These are phyloP conservation scores for Simplicillium aogashimaense DNA, from an alignment of 2,329 filamentous ascomycete genomes.

Conservation along the genomic window DNA sequence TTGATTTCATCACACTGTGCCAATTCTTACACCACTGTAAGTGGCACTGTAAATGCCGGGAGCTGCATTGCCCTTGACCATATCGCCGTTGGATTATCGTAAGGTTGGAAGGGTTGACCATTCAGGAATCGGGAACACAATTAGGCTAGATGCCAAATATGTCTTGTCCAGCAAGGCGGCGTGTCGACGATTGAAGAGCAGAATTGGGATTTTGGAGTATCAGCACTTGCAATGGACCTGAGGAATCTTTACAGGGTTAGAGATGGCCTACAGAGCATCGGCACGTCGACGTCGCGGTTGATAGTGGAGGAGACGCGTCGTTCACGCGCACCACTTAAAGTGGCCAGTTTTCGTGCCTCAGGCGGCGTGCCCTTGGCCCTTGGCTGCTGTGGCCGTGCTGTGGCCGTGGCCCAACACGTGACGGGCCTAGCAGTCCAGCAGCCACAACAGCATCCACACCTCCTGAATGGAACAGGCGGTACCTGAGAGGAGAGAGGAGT, in stretches of 20 bases:
- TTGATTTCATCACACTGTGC: slow-evolving; percentile 1
- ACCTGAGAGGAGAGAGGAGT: too few relatives aligned
- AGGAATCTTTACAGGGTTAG: slow-evolving; percentile 8
- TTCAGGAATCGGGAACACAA: too few relatives aligned
- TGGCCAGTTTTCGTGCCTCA: slow-evolving; percentile 20
- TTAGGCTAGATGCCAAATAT: neutral
- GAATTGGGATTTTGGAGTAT: neutral
- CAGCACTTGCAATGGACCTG: neutral
- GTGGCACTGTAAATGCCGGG: slow-evolving; percentile 57
- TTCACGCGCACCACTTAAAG: slow-evolving; percentile 27
- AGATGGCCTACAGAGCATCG: slow-evolving; percentile 17
- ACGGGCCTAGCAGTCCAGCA: slow-evolving; percentile 9
- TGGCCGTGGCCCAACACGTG: slow-evolving; percentile 16
- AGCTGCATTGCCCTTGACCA: slow-evolving; percentile 35
- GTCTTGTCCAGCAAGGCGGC: neutral
- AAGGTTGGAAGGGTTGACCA: too few relatives aligned
- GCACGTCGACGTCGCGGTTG: slow-evolving; percentile 26
- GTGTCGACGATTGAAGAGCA: neutral
- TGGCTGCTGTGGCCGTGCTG: neutral
- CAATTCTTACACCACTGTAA: slow-evolving; percentile 53
- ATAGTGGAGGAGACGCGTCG: slow-evolving; percentile 22
- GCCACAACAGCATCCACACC: slow-evolving; percentile 2
- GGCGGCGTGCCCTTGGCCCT: too few relatives aligned
- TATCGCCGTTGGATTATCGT: slow-evolving; percentile 15
- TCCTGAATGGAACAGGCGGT: slow-evolving; percentile 10